Evolutionary conservation across 768 basidiomycete genomes (phyloP), one percentile per base, ranked within the genome.

Genomic region (Termitomyces bulborhizus): DNA sequence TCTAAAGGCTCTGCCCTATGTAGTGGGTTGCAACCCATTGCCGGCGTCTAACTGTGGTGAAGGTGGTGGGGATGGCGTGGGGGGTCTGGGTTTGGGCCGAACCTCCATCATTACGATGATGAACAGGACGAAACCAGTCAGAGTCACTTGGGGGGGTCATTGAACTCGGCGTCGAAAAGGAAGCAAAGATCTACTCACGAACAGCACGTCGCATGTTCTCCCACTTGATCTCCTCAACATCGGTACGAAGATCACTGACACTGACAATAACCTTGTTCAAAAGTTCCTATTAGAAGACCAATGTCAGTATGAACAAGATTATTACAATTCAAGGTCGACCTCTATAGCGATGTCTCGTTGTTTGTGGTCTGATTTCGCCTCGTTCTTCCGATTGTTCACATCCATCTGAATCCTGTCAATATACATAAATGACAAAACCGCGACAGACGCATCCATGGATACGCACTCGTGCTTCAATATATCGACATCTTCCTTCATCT

Each of bases 391-490:
- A 58, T 85, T 93, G 64, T 96, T 93, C 57, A 98, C 77, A 54
- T 99, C 97, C 85, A 98, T 93, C 69, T 98, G 94, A 49, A 95
- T 91, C 65, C 94, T 97, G 42, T 9, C 26, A 18, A 51, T n/a
- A 3, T 13, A 34, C n/a, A 34, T 43, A 24, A 18, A 32, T 13
- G 8, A 15, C 39, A 50, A 56, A 44, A 61, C 42, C 46, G 43
- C 49, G 53, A 29, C 40, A 39, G 43, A 51, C 41, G n/a, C 36
- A 56, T 40, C 43, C 24, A 39, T 4, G 31, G 18, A 42, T 45
- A 82, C 88, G 53, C 61, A 96, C 94, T 98, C 95, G 65, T 98
- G 95, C 70, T 90, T 93, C 62, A 99, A 76, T 44, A 81, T 88
- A 15, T 81, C 84, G 24, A 98, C 72, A 59, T 95, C 92, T 68